A percentile compares a stretch with the other conserved stretches of the same genome.
Conservation (phyloP, 129 eudicot species). For the Silybum marianum region DNA sequence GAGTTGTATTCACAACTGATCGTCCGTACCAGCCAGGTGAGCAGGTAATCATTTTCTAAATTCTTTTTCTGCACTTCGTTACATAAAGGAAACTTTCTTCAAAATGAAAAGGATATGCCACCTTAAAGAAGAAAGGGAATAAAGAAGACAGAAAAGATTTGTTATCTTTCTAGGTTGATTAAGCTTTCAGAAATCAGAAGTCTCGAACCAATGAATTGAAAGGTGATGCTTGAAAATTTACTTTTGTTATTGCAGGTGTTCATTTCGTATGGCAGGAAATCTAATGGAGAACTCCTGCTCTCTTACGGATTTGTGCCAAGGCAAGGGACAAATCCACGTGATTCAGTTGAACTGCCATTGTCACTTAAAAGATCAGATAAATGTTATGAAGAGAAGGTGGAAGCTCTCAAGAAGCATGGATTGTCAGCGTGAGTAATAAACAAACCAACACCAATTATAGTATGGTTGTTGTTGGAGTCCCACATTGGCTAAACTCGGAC, state of each 20-base stretch:
- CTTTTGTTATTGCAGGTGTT: constrained; percentile 56
- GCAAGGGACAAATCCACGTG: constrained; percentile 89
- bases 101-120: neutral
- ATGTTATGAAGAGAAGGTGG: constrained; percentile 69
- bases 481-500: neutral
- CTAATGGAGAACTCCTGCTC: constrained; percentile 94
- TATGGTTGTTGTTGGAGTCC: neutral
- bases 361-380: constrained; percentile 76
- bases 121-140: neutral
- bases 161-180: neutral
- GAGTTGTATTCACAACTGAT: constrained; percentile 95
- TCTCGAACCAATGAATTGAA: constrained; percentile 1
- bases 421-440: constrained; percentile 64
- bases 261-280: constrained; percentile 91
- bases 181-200: neutral
- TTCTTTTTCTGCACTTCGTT: neutral
- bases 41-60: constrained; percentile 68
- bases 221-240: constrained; percentile 1
- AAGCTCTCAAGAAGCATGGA: constrained; percentile 76
- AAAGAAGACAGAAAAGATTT: neutral
- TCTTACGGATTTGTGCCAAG: constrained; percentile 96
- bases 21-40: constrained; percentile 98
- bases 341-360: constrained; percentile 75
- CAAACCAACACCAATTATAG: neutral
- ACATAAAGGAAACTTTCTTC: neutral